A percentile compares a stretch with the other conserved stretches of the same genome.
These are phyloP conservation scores for Cicer judaicum DNA, from an alignment of 306 rosid species.

Conservation along the genomic window DNA sequence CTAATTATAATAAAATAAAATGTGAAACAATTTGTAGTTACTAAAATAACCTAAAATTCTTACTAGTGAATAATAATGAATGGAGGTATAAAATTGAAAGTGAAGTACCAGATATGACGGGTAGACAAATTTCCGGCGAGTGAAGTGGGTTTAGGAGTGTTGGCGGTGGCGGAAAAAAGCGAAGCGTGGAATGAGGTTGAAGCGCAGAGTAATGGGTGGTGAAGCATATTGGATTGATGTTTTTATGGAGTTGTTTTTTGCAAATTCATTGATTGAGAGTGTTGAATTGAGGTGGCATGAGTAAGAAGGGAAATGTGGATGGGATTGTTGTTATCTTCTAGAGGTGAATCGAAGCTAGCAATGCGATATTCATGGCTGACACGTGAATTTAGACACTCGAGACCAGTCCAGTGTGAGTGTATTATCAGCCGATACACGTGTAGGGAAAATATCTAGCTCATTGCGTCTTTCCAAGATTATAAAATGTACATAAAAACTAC, in stretches of 20 bases:
- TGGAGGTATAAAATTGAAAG: constrained; percentile 13
- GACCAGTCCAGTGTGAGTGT: neutral
- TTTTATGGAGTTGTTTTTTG: neutral
- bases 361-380: neutral
- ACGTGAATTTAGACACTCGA: neutral
- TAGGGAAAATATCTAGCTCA: neutral
- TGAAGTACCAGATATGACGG: constrained; percentile 55
- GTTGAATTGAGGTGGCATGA: neutral
- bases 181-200: constrained; percentile 52
- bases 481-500: no score
- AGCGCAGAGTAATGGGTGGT: constrained; percentile 55
- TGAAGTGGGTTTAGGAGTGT: constrained; percentile 34
- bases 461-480: neutral
- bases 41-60: constrained; percentile 24
- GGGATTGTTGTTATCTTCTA: neutral
- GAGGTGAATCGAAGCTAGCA: neutral
- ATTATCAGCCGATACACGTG: neutral
- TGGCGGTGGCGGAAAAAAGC: constrained; percentile 15
- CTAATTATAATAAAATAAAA: constrained; percentile 47
- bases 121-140: constrained; percentile 44
- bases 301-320: neutral
- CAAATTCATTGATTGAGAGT: neutral
- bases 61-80: neutral
- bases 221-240: constrained; percentile 54
- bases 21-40: constrained; percentile 4